These are phyloP conservation scores for Neopestalotiopsis rosae DNA, from an alignment of 2,329 filamentous ascomycete species.

Conservation along the genomic window DNA sequence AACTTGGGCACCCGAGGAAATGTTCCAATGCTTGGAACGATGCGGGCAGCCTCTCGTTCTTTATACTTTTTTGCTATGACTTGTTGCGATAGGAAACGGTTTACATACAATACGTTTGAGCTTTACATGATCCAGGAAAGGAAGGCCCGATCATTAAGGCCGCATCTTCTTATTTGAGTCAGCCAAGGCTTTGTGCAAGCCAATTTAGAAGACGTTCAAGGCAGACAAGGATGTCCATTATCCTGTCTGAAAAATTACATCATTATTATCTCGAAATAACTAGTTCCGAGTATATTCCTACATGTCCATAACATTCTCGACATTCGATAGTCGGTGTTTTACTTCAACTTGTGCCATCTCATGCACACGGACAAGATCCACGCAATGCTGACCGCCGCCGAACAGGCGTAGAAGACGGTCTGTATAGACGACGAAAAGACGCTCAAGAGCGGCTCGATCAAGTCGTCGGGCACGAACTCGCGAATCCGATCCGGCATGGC, in stretches of 20 bases:
- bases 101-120: too few relatives aligned
- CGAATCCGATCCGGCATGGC: constrained; percentile 12
- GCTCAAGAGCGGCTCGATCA: not conserved
- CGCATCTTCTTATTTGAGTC: too few relatives aligned
- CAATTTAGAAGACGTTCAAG: not conserved
- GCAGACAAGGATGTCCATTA: not conserved
- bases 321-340: not conserved
- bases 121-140: too few relatives aligned
- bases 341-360: constrained; percentile 18
- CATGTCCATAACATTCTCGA: not conserved
- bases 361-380: constrained; percentile 14
- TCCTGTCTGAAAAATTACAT: not conserved
- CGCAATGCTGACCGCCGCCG: constrained; percentile 17
- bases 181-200: too few relatives aligned
- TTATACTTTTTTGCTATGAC: too few relatives aligned
- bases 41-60: too few relatives aligned
- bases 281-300: not conserved
- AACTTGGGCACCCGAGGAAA: too few relatives aligned
- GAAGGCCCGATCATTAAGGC: too few relatives aligned
- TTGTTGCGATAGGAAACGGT: too few relatives aligned
- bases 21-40: too few relatives aligned
- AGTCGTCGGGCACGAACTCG: not conserved
- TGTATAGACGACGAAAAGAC: constrained; percentile 16
- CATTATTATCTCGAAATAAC: not conserved
- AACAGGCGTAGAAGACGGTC: constrained; percentile 16